These are phyloP conservation scores for Amanita exitialis DNA, from an alignment of 768 basidiomycete genomes.

Conservation along the genomic window DNA sequence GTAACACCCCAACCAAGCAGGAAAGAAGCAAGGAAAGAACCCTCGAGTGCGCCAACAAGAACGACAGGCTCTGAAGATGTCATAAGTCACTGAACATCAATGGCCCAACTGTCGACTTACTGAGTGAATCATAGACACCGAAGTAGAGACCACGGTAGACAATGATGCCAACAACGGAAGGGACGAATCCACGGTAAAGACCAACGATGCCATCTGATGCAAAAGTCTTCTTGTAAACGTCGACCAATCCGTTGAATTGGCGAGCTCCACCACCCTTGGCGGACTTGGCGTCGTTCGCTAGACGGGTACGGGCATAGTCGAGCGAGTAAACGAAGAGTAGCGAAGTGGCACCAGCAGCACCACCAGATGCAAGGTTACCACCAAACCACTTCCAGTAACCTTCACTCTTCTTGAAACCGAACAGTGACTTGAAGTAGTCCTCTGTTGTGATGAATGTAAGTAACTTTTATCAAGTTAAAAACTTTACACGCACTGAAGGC, in stretches of 20 bases:
- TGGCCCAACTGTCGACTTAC: slow-evolving; percentile 34
- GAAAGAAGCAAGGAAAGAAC: slow-evolving; percentile 97
- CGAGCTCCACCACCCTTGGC: slow-evolving; percentile 83
- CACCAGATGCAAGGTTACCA: slow-evolving; percentile 97
- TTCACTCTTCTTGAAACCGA: slow-evolving; percentile 96
- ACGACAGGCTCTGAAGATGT: slow-evolving; percentile 77
- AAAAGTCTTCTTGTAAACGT: slow-evolving; percentile 96
- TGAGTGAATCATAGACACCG: slow-evolving; percentile 92
- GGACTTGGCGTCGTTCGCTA: slow-evolving; percentile 96
- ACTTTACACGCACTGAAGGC: slow-evolving; percentile 79
- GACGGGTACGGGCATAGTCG: slow-evolving; percentile 98
- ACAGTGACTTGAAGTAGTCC: slow-evolving; percentile 98
- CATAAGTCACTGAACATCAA: not conserved
- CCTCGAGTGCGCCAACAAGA: slow-evolving; percentile 90
- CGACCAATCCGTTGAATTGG: slow-evolving; percentile 98
- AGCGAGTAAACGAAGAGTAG: slow-evolving; percentile 99
- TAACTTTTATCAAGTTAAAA: not conserved
- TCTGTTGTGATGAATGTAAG: slow-evolving; percentile 32
- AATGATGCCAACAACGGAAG: slow-evolving; percentile 98
- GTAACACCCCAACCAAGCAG: slow-evolving; percentile 98
- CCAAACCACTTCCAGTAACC: slow-evolving; percentile 99
- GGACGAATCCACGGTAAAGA: slow-evolving; percentile 99
- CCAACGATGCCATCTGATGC: slow-evolving; percentile 96
- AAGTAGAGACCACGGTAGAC: slow-evolving; percentile 99
- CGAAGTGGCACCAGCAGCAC: slow-evolving; percentile 97